Evolutionary conservation across 345 rosid genomes (phyloP), one percentile per base, ranked within the genome.

Genomic region (Acer saccharum): DNA sequence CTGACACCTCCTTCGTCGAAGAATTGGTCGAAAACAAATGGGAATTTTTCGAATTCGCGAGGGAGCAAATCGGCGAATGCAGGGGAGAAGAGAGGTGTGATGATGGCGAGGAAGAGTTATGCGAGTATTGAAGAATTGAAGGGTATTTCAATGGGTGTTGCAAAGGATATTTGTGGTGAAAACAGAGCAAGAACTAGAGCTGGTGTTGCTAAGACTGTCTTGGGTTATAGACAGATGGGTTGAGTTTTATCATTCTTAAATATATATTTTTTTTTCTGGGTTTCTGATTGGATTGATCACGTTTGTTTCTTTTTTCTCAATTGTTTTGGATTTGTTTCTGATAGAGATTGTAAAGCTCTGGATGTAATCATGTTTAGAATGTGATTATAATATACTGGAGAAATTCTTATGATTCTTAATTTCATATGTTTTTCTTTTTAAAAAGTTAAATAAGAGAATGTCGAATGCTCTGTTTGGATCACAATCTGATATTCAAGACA

Each of bases 51-150:
- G 46, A 88, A 80, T 46, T 83, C 83, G 3, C 81, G 90, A 75
- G 93, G 98, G 78, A 95, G 94, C 57, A 90, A 86, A 81, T 95
- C 97, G 7, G 93, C 90, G 9, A 87, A 78, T 78, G 88, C 86
- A 0, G 93, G 89, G 12, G 93, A 90, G 84, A 89, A 89, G 84
- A 90, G 74, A 78, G 85, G 87, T 25, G 77, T 82, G 58, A 52
- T 78, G 79, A 84, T 84, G 89, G 84, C 88, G 16, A 77, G 92
- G 82, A 92, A 90, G 83, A 95, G 97, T n/a, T 92, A 88, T 63
- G 94, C 94, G 0, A 87, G 8, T 63, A 76, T 93, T 54, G 95
- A 89, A 10, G 97, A 90, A 79, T 65, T 93, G 64, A 93, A 85
- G 74, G 93, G 90, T 17, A 39, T 92, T 27, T 82, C 97, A 0